Base-by-base conservation (phyloP, 164 flowering plant genomes). In the Dillenia suffruticosa region DNA sequence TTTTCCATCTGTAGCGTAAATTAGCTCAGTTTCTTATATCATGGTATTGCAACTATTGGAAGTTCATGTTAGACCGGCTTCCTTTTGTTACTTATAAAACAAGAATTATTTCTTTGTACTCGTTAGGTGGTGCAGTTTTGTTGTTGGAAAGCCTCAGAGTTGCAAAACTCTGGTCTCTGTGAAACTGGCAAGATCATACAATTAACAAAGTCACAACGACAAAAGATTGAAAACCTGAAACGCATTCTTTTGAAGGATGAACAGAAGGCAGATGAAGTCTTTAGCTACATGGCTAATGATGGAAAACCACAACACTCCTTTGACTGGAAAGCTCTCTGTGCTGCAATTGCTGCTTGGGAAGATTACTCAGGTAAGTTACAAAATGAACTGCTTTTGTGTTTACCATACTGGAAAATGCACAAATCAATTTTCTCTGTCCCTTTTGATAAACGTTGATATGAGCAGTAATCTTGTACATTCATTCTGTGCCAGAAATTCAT, bases 71-170 rank as follows among this genome's bases (percentile, higher is more conserved):
- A 26, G 40, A 26, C 40, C 5, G 40, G 40, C 40, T 26, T 2
- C 40, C 3, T 26, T 26, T 26, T 26, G 40, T 26, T 26, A 26
- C 40, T 26, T 26, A 26, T 5, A 26, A 26, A 26, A 26, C 40
- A 26, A 26, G 40, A 26, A 26, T 2, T 45, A 1, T 9, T 14
- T 8, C 51, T 53, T 66, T 11, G 8, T 63, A 56, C 61, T 51
- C 49, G 63, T 62, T 76, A 88, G 95, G 91, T 84, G 48, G 79
- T 89, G 63, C 96, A 90, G 63, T 90, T 84, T 70, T 81, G 77
- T 63, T 46, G 19, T 51, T 92, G 93, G 95, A 86, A 80, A 76
- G 77, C 64, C 45, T 57, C 76, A 14, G 75, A 73, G 52, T 62
- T 73, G 15, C 67, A 61, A 15, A 44, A 56, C 48, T 32, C 50